phyloP scores from a whole-genome alignment of 2,329 filamentous ascomycete genomes.

The Penicillium sp. region DNA sequence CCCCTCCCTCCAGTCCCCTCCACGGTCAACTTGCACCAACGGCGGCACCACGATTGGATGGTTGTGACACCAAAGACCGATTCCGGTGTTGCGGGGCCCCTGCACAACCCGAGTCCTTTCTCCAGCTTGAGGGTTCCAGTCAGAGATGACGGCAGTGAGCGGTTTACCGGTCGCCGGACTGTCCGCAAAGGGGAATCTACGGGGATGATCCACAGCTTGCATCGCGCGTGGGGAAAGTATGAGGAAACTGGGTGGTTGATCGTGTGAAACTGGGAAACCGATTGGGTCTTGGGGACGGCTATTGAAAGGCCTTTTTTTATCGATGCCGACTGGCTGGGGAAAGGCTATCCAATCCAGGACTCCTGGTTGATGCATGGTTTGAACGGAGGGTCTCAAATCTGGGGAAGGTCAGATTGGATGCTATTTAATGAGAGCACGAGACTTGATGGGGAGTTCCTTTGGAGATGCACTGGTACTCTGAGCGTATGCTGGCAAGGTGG shows the following conservation, averaged over 20 bases:
- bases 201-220: slow-evolving; percentile 20
- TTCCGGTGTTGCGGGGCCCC: slow-evolving; percentile 12
- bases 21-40: background rate
- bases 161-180: slow-evolving; percentile 4
- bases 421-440: background rate
- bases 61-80: slow-evolving; percentile 17
- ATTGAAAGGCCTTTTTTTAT: slow-evolving; percentile 6
- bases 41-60: slow-evolving; percentile 14
- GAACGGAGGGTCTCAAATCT: background rate
- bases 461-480: background rate
- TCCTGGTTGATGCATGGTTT: background rate
- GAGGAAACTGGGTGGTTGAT: slow-evolving; percentile 12
- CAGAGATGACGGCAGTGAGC: slow-evolving; percentile 23
- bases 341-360: background rate
- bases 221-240: slow-evolving; percentile 20
- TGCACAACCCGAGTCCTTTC: background rate
- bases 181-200: slow-evolving; percentile 13
- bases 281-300: slow-evolving; percentile 11
- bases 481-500: background rate
- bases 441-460: too few species aligned
- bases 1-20: background rate
- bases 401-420: background rate
- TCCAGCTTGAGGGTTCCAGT: background rate
- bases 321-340: background rate
- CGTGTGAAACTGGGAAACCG: background rate